Conservation (phyloP, 441 rosid species). For the Gossypium davidsonii region DNA sequence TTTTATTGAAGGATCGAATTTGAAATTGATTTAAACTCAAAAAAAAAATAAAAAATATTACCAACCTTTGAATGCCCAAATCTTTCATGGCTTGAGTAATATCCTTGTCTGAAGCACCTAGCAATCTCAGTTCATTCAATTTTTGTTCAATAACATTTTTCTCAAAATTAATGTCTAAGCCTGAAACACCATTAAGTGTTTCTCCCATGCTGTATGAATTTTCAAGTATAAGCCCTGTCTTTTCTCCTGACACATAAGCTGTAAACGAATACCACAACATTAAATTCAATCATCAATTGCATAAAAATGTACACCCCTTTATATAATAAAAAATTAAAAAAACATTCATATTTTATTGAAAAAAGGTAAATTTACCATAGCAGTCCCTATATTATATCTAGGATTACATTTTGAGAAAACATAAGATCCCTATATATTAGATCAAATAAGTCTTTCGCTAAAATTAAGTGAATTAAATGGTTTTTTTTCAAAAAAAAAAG, state of each 20-base stretch:
- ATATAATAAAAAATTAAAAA: neutral
- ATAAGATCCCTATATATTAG: no score
- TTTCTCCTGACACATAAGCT: slow-evolving; percentile 37
- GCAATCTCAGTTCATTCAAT: slow-evolving; percentile 20
- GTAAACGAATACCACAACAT: neutral
- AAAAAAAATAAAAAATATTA: no score
- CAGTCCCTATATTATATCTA: no score
- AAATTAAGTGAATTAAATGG: no score
- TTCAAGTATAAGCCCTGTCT: slow-evolving; percentile 31
- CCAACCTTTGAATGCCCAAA: slow-evolving; percentile 41
- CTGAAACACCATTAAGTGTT: slow-evolving; percentile 19
- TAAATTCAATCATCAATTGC: neutral
- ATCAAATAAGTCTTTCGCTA: no score
- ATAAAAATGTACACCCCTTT: neutral
- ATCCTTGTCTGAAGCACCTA: slow-evolving; percentile 14
- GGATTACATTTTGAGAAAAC: no score
- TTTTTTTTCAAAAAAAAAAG: no score
- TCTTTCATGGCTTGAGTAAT: slow-evolving; percentile 37
- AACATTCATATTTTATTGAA: neutral
- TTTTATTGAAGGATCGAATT: no score
- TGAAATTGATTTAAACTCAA: no score
- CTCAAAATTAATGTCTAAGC: slow-evolving; percentile 31
- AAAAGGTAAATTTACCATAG: no score
- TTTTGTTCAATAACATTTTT: slow-evolving; percentile 15
- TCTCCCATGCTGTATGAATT: slow-evolving; percentile 23